phyloP scores from a whole-genome alignment of 78 protist species.

The Dictyostelium brefeldianum region DNA sequence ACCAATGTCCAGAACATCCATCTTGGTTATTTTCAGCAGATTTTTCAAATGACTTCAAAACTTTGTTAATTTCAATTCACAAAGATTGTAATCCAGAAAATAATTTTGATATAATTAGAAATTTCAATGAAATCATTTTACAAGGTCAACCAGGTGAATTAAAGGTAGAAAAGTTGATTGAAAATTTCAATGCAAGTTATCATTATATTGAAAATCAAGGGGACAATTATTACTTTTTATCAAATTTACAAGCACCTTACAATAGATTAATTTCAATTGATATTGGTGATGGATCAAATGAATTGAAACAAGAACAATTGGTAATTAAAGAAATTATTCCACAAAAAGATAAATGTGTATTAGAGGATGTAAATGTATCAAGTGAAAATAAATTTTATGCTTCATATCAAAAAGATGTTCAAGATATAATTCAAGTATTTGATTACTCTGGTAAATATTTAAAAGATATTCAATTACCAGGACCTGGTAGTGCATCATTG shows the following conservation, averaged over 20 bases:
- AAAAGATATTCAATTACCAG: constrained; percentile 44
- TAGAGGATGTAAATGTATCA: constrained; percentile 11
- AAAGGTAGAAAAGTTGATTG: constrained; percentile 3
- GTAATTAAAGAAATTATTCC: constrained; percentile 69
- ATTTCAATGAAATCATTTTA: not conserved
- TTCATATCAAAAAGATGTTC: constrained; percentile 87
- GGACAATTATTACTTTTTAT: constrained; percentile 69
- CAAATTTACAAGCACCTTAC: constrained; percentile 88
- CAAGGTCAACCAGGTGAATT: not conserved
- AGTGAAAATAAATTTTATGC: constrained; percentile 44
- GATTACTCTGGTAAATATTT: constrained; percentile 75
- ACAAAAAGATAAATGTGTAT: constrained; percentile 34
- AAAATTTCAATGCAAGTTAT: constrained; percentile 84
- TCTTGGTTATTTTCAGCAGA: constrained; percentile 21
- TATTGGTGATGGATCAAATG: not conserved
- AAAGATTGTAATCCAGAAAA: constrained; percentile 82
- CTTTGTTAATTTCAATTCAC: constrained; percentile 43
- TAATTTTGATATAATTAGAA: constrained; percentile 22
- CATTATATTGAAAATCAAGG: constrained; percentile 88
- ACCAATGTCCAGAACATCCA: constrained; percentile 60
- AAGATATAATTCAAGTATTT: constrained; percentile 49
- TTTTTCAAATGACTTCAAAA: constrained; percentile 76
- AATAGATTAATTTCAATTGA: constrained; percentile 78
- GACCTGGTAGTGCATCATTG: constrained; percentile 37
- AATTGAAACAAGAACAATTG: not conserved